Conservation (phyloP, 805 yeast species). For the Ascoidea asiatica region DNA sequence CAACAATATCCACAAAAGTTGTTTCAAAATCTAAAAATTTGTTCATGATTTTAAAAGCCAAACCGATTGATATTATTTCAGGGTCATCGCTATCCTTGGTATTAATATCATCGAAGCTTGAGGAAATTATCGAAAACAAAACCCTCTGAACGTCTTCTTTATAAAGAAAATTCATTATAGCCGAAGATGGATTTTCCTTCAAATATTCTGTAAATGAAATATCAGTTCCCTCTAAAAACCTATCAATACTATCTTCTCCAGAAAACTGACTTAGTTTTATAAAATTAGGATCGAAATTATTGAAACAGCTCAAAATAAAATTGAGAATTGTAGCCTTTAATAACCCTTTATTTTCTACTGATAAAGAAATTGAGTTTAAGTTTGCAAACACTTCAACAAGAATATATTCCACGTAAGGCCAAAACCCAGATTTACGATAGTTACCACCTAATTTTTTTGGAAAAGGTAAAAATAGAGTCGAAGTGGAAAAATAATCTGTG, state of each 20-base stretch:
- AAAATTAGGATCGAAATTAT: constrained; percentile 37
- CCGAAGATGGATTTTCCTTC: constrained; percentile 58
- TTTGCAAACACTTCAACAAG: constrained; percentile 49
- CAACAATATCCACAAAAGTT: constrained; percentile 31
- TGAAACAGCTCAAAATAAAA: constrained; percentile 33
- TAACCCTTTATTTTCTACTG: constrained; percentile 20
- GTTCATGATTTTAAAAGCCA: constrained; percentile 30
- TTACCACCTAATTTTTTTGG: constrained; percentile 52
- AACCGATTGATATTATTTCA: constrained; percentile 22
- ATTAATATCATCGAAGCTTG: constrained; percentile 45
- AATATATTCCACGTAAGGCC: constrained; percentile 71
- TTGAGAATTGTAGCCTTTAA: constrained; percentile 43
- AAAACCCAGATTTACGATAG: constrained; percentile 51
- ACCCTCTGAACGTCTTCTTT: constrained; percentile 40
- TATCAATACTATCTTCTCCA: constrained; percentile 32
- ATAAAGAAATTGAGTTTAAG: constrained; percentile 18
- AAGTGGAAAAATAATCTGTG: constrained; percentile 16
- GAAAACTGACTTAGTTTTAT: constrained; percentile 39
- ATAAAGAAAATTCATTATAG: constrained; percentile 48
- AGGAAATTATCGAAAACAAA: constrained; percentile 40
- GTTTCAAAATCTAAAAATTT: constrained; percentile 39
- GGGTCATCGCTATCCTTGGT: constrained; percentile 23
- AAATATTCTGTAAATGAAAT: constrained; percentile 33
- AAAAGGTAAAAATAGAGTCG: constrained; percentile 27
- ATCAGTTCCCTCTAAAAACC: constrained; percentile 24